Evolutionary conservation across 768 basidiomycete genomes (phyloP).

Genomic region (Russula vinacea): DNA sequence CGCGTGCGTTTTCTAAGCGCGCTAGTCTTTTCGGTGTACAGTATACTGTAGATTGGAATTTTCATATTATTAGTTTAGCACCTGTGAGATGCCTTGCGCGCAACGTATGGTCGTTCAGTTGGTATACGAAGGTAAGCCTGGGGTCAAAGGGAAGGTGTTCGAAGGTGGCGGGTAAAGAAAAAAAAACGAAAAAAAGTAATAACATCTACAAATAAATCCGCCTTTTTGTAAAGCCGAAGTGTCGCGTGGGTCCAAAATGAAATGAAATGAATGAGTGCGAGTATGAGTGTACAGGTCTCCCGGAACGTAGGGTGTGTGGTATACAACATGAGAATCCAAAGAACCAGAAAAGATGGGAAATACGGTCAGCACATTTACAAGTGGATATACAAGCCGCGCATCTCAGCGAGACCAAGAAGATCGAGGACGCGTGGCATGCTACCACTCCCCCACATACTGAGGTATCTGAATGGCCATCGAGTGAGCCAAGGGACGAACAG

Average conservation of each 20-base stretch:
- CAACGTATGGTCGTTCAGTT: neutral
- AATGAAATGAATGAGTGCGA: slow-evolving; percentile 10
- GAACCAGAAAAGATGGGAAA: neutral
- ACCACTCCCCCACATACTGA: slow-evolving; percentile 20
- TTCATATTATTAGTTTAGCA: too few species aligned
- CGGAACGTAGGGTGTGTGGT: neutral
- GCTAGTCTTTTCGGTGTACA: too few species aligned
- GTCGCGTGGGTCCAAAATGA: neutral
- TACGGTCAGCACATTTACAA: slow-evolving; percentile 10
- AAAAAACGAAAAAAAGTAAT: neutral
- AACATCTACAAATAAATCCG: neutral
- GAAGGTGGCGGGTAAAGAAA: neutral
- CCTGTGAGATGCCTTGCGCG: too few species aligned
- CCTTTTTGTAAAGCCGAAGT: neutral
- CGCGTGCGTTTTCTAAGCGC: too few species aligned
- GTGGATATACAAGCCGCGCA: slow-evolving; percentile 22
- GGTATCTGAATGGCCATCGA: slow-evolving; percentile 7
- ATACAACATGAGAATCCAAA: slow-evolving; percentile 5
- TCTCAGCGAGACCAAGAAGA: slow-evolving; percentile 3
- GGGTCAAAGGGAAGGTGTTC: neutral
- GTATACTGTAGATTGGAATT: too few species aligned
- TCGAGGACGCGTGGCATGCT: neutral
- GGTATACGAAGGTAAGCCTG: neutral
- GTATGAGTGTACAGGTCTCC: slow-evolving; percentile 12
- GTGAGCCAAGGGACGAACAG: slow-evolving; percentile 5